phyloP scores from a whole-genome alignment of 2,329 filamentous ascomycete genomes.

The Fusarium sp. region DNA sequence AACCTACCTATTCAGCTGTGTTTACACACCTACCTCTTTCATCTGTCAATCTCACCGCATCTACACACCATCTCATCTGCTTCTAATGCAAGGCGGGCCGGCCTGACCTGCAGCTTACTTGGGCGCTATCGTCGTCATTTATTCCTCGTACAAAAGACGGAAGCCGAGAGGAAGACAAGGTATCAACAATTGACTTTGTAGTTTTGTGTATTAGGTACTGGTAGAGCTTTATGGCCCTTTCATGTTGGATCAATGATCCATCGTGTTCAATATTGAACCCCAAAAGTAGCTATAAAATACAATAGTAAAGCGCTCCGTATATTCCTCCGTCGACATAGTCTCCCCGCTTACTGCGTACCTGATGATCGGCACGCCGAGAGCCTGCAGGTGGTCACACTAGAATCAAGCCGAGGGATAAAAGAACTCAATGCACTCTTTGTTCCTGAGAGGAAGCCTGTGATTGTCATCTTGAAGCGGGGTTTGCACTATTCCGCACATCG shows the following conservation, averaged over 20 bases:
- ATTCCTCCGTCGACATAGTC: constrained; percentile 1
- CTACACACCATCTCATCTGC: constrained; percentile 27
- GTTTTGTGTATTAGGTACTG: background rate
- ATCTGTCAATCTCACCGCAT: constrained; percentile 1
- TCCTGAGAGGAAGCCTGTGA: constrained; percentile 41
- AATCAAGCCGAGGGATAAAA: constrained; percentile 42
- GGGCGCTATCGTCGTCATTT: constrained; percentile 10
- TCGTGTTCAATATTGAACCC: background rate
- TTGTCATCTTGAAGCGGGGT: constrained; percentile 33
- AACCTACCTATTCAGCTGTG: constrained; percentile 19
- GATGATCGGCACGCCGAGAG: constrained; percentile 34
- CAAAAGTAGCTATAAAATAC: background rate
- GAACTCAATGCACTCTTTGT: background rate
- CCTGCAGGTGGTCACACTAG: constrained; percentile 41
- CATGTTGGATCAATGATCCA: background rate
- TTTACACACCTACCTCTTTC: constrained; percentile 36
- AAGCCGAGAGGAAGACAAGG: background rate
- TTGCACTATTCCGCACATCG: constrained; percentile 12
- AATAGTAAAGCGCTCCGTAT: background rate
- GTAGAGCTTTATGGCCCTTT: background rate
- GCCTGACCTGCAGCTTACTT: constrained; percentile 23
- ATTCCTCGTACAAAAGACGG: background rate
- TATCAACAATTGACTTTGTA: background rate
- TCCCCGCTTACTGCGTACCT: constrained; percentile 36
- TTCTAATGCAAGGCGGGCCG: constrained; percentile 39